Base-by-base conservation (phyloP, 306 rosid genomes). In the Dicorynia guianensis region DNA sequence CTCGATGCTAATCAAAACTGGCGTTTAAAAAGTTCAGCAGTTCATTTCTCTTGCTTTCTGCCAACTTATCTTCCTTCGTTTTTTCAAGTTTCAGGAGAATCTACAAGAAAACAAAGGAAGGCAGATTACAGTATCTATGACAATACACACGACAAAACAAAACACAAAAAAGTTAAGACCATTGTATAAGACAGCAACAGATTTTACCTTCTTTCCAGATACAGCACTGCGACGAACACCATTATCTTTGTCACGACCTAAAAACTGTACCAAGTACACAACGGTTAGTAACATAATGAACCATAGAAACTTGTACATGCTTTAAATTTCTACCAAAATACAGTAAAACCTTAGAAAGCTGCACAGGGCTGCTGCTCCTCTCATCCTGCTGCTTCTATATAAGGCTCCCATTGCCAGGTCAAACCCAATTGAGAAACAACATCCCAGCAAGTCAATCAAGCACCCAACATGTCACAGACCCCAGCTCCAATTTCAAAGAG, bases 401-500 rank as follows among this genome's bases (percentile, higher is more conserved):
- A 81, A 76, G 81, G 84, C 97, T 96, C 99, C 91, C 88, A 92
- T 87, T 85, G 86, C 92, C 93, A 87, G 74, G 87, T 84, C 87
- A 90, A 82, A 78, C 76, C 91, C 87, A 47, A 90, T 85, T 93
- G 84, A 84, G 77, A 87, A 88, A 86, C 85, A 87, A 87, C 75
- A 87, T 85, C 90, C 95, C 88, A 84, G 85, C 89, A 93, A 87
- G 82, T 61, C 86, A 89, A 89, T 79, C 83, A 77, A 83, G 90
- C 63, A 33, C 83, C 93, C 86, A 82, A 79, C 90, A 86, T 92
- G 90, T 63, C 97, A 82, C 88, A 84, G 91, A 89, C 86, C 97
- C 94, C 98, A 96, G 96, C 99, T 96, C 99, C 97, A 92, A 92
- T 82, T 89, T 86, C 89, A 84, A 84, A 89, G 96, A 96, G 94